These are phyloP conservation scores for Hypoxylon trugodes DNA, from an alignment of 495 filamentous ascomycete genomes.

Conservation along the genomic window DNA sequence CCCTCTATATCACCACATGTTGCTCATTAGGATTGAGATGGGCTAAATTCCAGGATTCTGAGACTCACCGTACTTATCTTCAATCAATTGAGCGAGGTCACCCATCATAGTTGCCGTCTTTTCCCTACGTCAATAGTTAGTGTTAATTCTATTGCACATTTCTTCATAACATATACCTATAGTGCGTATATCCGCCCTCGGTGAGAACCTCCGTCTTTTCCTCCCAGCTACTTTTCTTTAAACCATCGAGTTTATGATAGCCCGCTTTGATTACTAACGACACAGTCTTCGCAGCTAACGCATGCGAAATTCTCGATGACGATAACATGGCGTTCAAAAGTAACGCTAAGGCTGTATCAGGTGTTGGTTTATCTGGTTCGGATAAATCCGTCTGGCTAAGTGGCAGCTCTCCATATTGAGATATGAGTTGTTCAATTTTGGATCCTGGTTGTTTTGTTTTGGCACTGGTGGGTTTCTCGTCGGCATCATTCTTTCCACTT, in stretches of 20 bases:
- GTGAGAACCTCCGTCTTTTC: slow-evolving; percentile 12
- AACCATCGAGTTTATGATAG: slow-evolving; percentile 14
- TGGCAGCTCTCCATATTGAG: slow-evolving; percentile 18
- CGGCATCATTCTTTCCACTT: not conserved
- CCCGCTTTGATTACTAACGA: slow-evolving; percentile 4
- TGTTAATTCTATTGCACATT: not conserved
- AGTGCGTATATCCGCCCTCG: slow-evolving; percentile 2
- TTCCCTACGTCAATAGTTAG: not conserved
- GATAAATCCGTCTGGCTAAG: slow-evolving; percentile 13
- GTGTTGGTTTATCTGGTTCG: slow-evolving; percentile 13
- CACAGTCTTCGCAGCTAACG: slow-evolving; percentile 6
- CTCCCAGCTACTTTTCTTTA: slow-evolving; percentile 17
- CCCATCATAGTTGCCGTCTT: slow-evolving; percentile 20
- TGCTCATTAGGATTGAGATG: not conserved
- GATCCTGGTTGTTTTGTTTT: not conserved
- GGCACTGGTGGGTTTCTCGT: not conserved
- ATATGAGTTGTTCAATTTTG: slow-evolving; percentile 8
- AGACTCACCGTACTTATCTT: slow-evolving; percentile 11
- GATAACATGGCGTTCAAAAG: slow-evolving; percentile 6
- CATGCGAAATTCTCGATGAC: not conserved
- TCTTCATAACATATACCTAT: not conserved
- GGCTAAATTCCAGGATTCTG: not conserved
- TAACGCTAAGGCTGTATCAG: slow-evolving; percentile 8
- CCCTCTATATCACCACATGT: not conserved
- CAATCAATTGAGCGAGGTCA: slow-evolving; percentile 10